These are phyloP conservation scores for Ustilago curta DNA, from an alignment of 1,284 basidiomycete species.

Conservation along the genomic window DNA sequence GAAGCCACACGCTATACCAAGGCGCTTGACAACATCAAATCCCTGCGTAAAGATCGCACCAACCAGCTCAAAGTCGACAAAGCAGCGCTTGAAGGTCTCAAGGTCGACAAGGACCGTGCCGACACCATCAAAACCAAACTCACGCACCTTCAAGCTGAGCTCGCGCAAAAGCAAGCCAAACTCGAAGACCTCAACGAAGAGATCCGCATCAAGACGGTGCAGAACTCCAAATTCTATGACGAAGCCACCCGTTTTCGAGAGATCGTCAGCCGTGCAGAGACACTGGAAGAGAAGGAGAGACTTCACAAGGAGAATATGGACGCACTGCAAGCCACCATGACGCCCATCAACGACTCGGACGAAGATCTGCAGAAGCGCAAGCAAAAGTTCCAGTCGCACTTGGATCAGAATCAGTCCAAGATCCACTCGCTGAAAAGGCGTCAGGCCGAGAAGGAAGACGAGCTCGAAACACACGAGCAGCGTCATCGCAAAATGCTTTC, in stretches of 20 bases:
- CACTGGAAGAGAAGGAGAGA: conserved; percentile 77
- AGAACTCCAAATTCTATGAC: conserved; percentile 86
- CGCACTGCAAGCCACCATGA: conserved; percentile 74
- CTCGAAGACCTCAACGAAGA: conserved; percentile 59
- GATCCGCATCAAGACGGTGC: conserved; percentile 73
- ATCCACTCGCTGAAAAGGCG: conserved; percentile 72
- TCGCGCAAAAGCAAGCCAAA: conserved; percentile 54
- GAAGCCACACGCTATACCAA: conserved; percentile 91
- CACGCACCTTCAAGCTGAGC: conserved; percentile 45
- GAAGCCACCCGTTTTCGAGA: conserved; percentile 85
- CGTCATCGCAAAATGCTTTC: conserved; percentile 50
- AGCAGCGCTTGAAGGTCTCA: conserved; percentile 83
- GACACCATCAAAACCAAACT: conserved; percentile 73
- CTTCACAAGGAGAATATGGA: conserved; percentile 77
- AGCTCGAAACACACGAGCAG: conserved; percentile 42
- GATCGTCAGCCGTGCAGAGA: conserved; percentile 80
- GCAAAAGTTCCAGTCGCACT: conserved; percentile 79
- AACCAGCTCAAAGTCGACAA: conserved; percentile 93
- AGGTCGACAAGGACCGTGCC: conserved; percentile 85
- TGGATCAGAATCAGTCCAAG: conserved; percentile 74
- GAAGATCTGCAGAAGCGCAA: conserved; percentile 79
- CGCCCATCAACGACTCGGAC: conserved; percentile 81
- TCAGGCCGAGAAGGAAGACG: conserved; percentile 76
- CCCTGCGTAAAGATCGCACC: conserved; percentile 80
- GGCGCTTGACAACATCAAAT: conserved; percentile 92